Percentiles rank a stretch among this genome's conserved stretches.
These are phyloP conservation scores for Citropsis articulata DNA, from an alignment of 345 rosid species.

Conservation along the genomic window DNA sequence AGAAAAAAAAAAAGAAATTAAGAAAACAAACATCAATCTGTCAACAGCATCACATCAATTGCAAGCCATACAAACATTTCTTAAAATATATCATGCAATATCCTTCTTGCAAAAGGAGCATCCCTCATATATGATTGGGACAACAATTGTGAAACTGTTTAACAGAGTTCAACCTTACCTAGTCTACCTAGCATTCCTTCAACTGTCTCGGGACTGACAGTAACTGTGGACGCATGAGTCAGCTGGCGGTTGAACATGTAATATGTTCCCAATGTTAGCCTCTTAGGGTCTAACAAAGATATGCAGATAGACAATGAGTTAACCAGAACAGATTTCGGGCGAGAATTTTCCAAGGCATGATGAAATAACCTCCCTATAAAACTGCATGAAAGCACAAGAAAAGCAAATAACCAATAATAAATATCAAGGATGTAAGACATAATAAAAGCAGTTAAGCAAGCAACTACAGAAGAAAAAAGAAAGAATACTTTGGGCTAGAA, in stretches of 20 bases:
- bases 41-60: not conserved
- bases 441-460: not conserved
- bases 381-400: slow-evolving; percentile 37
- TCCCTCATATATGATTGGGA: too few relatives aligned
- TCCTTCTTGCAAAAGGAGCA: too few relatives aligned
- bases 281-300: slow-evolving; percentile 86
- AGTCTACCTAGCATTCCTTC: slow-evolving; percentile 88
- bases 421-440: not conserved
- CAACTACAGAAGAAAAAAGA: slow-evolving; percentile 19
- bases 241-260: slow-evolving; percentile 62
- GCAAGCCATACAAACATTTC: not conserved
- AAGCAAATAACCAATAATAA: not conserved
- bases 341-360: slow-evolving; percentile 79
- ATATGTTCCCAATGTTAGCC: slow-evolving; percentile 62
- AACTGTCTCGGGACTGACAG: slow-evolving; percentile 66
- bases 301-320: slow-evolving; percentile 85
- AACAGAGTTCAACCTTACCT: slow-evolving; percentile 41
- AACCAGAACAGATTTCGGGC: slow-evolving; percentile 87
- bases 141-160: not conserved
- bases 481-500: slow-evolving; percentile 63
- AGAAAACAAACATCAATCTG: not conserved
- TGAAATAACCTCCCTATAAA: slow-evolving; percentile 76
- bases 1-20: not conserved
- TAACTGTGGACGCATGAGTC: slow-evolving; percentile 50
- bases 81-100: too few relatives aligned